Evolutionary conservation across 192 early-diverging fungal species (phyloP).

Genomic region (Diversispora eburnea): DNA sequence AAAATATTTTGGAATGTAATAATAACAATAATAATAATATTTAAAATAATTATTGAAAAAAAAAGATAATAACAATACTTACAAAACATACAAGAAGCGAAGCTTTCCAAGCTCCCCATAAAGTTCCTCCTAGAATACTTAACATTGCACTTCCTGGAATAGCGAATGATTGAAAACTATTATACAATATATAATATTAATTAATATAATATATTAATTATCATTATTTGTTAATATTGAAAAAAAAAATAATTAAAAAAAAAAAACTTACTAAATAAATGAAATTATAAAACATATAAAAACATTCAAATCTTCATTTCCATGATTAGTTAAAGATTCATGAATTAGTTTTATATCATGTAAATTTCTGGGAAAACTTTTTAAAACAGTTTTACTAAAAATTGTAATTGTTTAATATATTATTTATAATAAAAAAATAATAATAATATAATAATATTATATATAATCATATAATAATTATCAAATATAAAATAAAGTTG

Average conservation of each 20-base stretch:
- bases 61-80: slow-evolving; percentile 13
- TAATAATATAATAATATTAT: background rate
- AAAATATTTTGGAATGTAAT: background rate
- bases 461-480: no score
- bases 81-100: slow-evolving; percentile 44
- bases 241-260: background rate
- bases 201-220: background rate
- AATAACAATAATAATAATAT: background rate
- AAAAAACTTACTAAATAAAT: slow-evolving; percentile 23
- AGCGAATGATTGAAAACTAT: slow-evolving; percentile 55
- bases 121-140: slow-evolving; percentile 51
- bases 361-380: slow-evolving; percentile 14
- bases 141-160: slow-evolving; percentile 60
- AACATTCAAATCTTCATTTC: background rate
- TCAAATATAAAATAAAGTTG: no score
- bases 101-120: slow-evolving; percentile 54
- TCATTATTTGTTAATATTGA: background rate
- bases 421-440: background rate
- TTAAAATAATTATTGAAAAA: no score
- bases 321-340: slow-evolving; percentile 1
- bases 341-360: slow-evolving; percentile 20
- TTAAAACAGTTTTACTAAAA: background rate
- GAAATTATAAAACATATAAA: slow-evolving; percentile 15
- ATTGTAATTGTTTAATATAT: background rate
- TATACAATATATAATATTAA: background rate